These are phyloP conservation scores for Prunus mume DNA, from an alignment of 306 rosid species.

Conservation along the genomic window DNA sequence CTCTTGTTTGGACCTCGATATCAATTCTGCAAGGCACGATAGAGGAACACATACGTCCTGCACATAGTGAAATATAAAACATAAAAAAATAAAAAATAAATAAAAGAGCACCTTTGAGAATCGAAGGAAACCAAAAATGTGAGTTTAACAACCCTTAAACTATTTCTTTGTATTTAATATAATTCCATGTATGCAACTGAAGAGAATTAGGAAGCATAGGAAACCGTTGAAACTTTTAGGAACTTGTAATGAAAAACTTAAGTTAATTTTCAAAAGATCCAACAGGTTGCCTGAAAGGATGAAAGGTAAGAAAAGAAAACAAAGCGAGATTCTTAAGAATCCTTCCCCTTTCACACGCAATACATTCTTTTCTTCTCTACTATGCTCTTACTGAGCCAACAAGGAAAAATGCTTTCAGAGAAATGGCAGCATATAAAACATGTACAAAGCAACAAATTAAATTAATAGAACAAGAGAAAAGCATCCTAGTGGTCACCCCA, in stretches of 20 bases:
- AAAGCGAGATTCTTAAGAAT: too few relatives aligned
- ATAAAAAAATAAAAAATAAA: not conserved
- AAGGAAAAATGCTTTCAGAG: too few relatives aligned
- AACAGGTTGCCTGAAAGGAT: not conserved
- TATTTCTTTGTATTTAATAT: not conserved
- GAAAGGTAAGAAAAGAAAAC: not conserved
- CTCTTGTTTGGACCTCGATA: constrained; percentile 73
- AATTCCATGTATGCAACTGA: not conserved
- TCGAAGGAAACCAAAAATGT: not conserved
- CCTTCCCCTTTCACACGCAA: too few relatives aligned
- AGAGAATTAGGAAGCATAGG: not conserved
- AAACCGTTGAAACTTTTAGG: not conserved
- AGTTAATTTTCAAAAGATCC: not conserved
- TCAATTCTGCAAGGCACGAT: constrained; percentile 82
- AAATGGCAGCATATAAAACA: too few relatives aligned
- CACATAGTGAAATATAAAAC: constrained; percentile 16
- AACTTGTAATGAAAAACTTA: not conserved
- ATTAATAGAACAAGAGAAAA: too few relatives aligned
- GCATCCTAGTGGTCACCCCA: too few relatives aligned
- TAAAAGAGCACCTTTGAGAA: not conserved
- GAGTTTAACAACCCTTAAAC: constrained; percentile 4
- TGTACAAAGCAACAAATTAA: too few relatives aligned
- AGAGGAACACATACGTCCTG: constrained; percentile 96
- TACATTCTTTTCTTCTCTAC: too few relatives aligned
- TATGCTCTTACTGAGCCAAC: too few relatives aligned